These are phyloP conservation scores for Graphium sp. DNA, from an alignment of 2,329 filamentous ascomycete genomes.

Conservation along the genomic window DNA sequence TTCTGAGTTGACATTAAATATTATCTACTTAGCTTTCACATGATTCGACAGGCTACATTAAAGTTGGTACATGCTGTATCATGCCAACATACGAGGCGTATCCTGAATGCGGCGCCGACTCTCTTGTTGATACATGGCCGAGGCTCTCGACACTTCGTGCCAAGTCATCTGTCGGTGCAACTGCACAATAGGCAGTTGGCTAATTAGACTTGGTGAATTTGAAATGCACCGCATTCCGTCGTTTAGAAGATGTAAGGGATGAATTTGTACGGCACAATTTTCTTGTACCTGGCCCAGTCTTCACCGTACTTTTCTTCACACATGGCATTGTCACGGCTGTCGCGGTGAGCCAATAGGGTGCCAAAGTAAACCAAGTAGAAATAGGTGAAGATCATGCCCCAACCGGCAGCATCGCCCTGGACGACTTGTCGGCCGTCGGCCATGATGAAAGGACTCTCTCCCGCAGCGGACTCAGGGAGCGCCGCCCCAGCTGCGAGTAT, in stretches of 20 bases:
- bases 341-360: constrained; percentile 69
- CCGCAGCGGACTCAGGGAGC: constrained; percentile 8
- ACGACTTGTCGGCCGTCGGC: constrained; percentile 47
- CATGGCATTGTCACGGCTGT: constrained; percentile 78
- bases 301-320: constrained; percentile 81
- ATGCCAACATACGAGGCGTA: too few relatives aligned
- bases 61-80: too few relatives aligned
- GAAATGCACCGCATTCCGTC: constrained; percentile 1
- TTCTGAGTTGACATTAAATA: too few relatives aligned
- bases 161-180: not conserved
- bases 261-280: constrained; percentile 66
- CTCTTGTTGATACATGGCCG: too few relatives aligned
- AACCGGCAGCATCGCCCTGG: constrained; percentile 58
- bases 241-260: constrained; percentile 66
- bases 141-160: not conserved
- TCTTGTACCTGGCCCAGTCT: constrained; percentile 82
- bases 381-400: constrained; percentile 80
- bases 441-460: constrained; percentile 36
- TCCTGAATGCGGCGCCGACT: too few relatives aligned
- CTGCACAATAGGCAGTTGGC: not conserved
- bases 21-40: too few relatives aligned
- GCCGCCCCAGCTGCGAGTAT: constrained; percentile 39
- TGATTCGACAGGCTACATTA: too few relatives aligned
- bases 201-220: not conserved
- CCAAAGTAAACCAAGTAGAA: constrained; percentile 92